Conservation (phyloP, 208 protist genomes). For the Vickermania spadyakhi region DNA sequence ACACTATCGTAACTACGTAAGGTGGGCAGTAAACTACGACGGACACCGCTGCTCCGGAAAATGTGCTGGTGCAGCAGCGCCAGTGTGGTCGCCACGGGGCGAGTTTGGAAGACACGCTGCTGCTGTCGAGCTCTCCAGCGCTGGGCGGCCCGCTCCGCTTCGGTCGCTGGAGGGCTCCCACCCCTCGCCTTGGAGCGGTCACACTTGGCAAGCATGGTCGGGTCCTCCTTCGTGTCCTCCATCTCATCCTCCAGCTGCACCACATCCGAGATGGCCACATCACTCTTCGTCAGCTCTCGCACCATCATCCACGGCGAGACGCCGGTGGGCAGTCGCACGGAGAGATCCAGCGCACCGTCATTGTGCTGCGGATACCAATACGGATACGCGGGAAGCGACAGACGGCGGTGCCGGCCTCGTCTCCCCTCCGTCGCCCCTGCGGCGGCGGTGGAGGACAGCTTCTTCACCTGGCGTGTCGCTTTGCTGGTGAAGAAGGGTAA, state of each 20-base stretch:
- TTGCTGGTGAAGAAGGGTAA: background rate
- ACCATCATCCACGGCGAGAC: constrained; percentile 75
- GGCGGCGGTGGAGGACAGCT: background rate
- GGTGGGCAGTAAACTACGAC: constrained; percentile 65
- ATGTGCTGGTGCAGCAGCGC: constrained; percentile 82
- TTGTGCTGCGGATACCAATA: constrained; percentile 67
- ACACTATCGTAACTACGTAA: constrained; percentile 81
- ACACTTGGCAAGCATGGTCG: background rate
- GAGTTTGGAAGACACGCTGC: constrained; percentile 20
- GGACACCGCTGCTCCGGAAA: constrained; percentile 71
- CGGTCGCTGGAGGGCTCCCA: too few species aligned
- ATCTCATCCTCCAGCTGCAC: constrained; percentile 29
- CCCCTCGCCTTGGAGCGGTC: too few species aligned
- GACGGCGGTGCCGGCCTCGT: background rate
- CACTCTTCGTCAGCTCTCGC: constrained; percentile 76
- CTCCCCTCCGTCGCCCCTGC: too few species aligned
- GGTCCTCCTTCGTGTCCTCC: constrained; percentile 15
- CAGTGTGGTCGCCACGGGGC: constrained; percentile 53
- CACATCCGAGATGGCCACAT: constrained; percentile 69
- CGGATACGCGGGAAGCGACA: constrained; percentile 27
- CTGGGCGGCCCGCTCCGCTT: constrained; percentile 32
- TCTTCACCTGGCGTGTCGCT: background rate
- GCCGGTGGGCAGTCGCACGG: constrained; percentile 39
- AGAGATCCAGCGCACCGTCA: constrained; percentile 47
- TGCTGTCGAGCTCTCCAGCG: constrained; percentile 42